These are phyloP conservation scores for Pseudopyricularia cyperi DNA, from an alignment of 2,329 filamentous ascomycete species.

Conservation along the genomic window DNA sequence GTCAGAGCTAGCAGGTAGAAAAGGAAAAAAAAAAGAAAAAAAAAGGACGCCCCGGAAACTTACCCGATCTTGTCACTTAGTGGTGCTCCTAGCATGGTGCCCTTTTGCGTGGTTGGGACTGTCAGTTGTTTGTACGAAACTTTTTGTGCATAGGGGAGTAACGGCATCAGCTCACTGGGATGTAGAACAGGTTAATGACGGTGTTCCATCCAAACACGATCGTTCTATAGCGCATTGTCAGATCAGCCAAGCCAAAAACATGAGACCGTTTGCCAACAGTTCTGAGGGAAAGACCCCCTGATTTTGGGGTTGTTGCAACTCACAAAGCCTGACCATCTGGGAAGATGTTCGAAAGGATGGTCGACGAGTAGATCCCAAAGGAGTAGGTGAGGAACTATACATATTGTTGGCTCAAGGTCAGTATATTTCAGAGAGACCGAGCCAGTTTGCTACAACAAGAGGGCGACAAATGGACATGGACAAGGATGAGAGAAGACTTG, in stretches of 20 bases:
- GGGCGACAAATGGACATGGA: neutral
- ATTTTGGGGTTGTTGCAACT: neutral
- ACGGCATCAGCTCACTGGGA: conserved; percentile 32
- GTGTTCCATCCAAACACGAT: conserved; percentile 81
- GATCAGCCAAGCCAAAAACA: too few species aligned
- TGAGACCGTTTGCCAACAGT: too few species aligned
- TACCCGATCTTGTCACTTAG: conserved; percentile 61
- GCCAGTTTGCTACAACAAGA: neutral
- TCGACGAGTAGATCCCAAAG: conserved; percentile 73
- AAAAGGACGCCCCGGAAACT: neutral
- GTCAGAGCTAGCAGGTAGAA: neutral
- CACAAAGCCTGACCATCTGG: conserved; percentile 41
- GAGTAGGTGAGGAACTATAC: conserved; percentile 63
- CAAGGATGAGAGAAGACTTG: conserved; percentile 17
- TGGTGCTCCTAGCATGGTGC: conserved; percentile 65
- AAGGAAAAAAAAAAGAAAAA: too few species aligned
- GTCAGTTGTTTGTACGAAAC: neutral
- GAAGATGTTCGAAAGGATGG: conserved; percentile 56
- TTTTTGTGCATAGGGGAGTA: neutral
- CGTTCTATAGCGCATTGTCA: conserved; percentile 28
- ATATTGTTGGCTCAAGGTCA: neutral
- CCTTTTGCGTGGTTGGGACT: conserved; percentile 19
- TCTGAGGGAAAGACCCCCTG: neutral
- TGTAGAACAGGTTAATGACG: conserved; percentile 77
- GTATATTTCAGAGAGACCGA: too few species aligned